Conservation (phyloP, 441 rosid species). For the Rhodomyrtus psidioides region DNA sequence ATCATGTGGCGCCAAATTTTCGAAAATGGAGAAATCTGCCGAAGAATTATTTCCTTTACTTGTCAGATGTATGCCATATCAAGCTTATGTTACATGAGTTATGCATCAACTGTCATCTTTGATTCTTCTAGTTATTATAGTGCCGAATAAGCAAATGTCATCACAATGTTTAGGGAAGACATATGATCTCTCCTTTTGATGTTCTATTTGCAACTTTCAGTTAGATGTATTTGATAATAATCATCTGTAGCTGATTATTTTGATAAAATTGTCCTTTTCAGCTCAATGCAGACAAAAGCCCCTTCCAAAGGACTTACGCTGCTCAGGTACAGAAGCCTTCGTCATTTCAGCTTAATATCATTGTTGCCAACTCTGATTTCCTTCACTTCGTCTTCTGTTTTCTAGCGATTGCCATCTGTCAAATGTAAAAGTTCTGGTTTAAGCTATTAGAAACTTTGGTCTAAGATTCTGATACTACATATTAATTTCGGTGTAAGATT, state of each 20-base stretch:
- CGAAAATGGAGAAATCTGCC: not conserved
- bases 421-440: not conserved
- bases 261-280: conserved; percentile 24
- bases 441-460: not conserved
- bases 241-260: not conserved
- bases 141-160: not conserved
- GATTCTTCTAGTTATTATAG: not conserved
- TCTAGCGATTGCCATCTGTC: not conserved
- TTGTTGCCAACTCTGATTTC: not conserved
- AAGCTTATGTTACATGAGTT: not conserved
- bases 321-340: conserved; percentile 42
- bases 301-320: conserved; percentile 89
- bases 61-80: not conserved
- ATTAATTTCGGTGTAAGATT: not conserved
- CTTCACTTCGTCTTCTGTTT: not conserved
- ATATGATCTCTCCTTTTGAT: not conserved
- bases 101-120: not conserved
- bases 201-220: not conserved
- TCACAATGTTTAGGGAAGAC: not conserved
- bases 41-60: not conserved
- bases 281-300: conserved; percentile 86
- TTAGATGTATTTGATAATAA: not conserved
- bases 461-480: not conserved
- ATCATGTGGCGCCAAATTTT: not conserved
- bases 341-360: not conserved